Base-by-base conservation (phyloP, 129 eudicot species). In the Lactuca saligna region DNA sequence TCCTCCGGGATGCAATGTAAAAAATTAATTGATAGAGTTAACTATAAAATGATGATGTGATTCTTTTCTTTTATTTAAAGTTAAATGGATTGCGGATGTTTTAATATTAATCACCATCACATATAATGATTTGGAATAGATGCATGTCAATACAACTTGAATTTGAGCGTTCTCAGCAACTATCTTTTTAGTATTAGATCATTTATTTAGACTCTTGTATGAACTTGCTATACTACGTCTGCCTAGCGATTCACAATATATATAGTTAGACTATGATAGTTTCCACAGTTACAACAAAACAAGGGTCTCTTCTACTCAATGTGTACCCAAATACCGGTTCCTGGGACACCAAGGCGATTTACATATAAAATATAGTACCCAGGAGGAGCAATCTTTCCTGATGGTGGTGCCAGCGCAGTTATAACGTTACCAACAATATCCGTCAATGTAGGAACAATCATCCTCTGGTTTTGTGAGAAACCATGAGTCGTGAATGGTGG, bases 401-500 rank as follows among this genome's bases (percentile, higher is more conserved):
- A 64, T 0, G 84, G 72, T 2, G 93, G 96, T 4, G 90, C 88
- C 48, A 81, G 31, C 4, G 65, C 84, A 6, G 71, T 73, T 41
- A 86, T 67, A 15, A 14, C 8, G 8, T 62, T 15, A 3, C 48
- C 10, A 0, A 6, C 17, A 48, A 78, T 44, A 0, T 17, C 51
- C 20, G 4, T 58, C 46, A 75, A 25, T 10, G 50, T 20, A 71
- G 77, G 62, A 68, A 83, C 54, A 1, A 82, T 3, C 81, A 84
- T 31, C 48, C 96, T 82, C 58, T 89, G 93, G 84, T 80, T 80
- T 73, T 61, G 74, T 0, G 90, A 86, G 65, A 75, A 89, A 1
- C 93, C 96, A 41, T 89, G 96, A 17, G 93, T 89, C 1, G 96
- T 86, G 29, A 89, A 89, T 0, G 96, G 93, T 4, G 93, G 96